These are phyloP conservation scores for Pyrenochaeta sp. DNA, from an alignment of 2,329 filamentous ascomycete genomes.

Conservation along the genomic window DNA sequence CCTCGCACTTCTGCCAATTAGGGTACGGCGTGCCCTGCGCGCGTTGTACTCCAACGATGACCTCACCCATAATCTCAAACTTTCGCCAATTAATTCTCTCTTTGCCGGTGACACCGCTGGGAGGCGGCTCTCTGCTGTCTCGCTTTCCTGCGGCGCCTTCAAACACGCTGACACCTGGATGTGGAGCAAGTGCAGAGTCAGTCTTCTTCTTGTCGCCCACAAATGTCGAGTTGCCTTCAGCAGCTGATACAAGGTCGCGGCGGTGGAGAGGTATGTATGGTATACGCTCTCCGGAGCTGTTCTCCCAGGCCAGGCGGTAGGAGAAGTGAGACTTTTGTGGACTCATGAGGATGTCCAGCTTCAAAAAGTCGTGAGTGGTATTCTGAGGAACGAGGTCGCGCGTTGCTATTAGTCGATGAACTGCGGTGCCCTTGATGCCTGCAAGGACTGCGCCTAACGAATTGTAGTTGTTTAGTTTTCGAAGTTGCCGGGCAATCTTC, in stretches of 20 bases:
- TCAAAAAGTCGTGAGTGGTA: slow-evolving; percentile 83
- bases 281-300: slow-evolving; percentile 87
- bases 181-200: slow-evolving; percentile 38
- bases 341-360: slow-evolving; percentile 90
- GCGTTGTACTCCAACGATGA: slow-evolving; percentile 87
- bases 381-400: slow-evolving; percentile 75
- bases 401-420: slow-evolving; percentile 84
- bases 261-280: slow-evolving; percentile 92
- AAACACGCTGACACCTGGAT: slow-evolving; percentile 48
- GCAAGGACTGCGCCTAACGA: slow-evolving; percentile 92
- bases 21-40: slow-evolving; percentile 87
- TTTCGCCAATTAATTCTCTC: slow-evolving; percentile 96
- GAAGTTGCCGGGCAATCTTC: slow-evolving; percentile 82
- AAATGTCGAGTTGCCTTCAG: slow-evolving; percentile 91
- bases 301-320: slow-evolving; percentile 97
- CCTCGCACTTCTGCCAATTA: slow-evolving; percentile 73
- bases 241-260: slow-evolving; percentile 88
- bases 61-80: slow-evolving; percentile 94
- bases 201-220: slow-evolving; percentile 63
- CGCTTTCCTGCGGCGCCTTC: slow-evolving; percentile 35
- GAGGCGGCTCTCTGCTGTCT: slow-evolving; percentile 53
- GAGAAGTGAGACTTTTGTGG: slow-evolving; percentile 92
- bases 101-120: slow-evolving; percentile 50
- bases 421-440: slow-evolving; percentile 86
- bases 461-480: slow-evolving; percentile 96